Percentiles rank a stretch among this genome's conserved stretches.
Evolutionary conservation across 192 early-diverging fungal genomes (phyloP).

Genomic region (Umbelopsis sp.): DNA sequence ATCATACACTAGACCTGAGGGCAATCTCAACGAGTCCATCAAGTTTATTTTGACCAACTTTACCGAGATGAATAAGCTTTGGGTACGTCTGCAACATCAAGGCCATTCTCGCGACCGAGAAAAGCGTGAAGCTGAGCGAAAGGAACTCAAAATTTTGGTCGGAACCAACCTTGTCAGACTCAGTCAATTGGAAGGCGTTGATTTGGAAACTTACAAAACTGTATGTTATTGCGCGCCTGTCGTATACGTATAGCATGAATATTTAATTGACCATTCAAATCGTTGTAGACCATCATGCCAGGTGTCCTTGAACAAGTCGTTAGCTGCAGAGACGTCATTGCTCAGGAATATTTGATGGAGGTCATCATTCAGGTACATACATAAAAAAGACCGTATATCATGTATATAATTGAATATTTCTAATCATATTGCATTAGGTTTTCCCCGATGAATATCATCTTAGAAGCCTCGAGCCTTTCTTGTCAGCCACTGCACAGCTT

Average conservation of each 20-base stretch:
- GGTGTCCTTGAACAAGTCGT: conserved; percentile 95
- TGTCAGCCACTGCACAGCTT: conserved; percentile 89
- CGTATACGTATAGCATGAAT: neutral
- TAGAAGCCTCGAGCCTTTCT: conserved; percentile 83
- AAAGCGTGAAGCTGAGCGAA: conserved; percentile 93
- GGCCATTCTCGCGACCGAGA: conserved; percentile 93
- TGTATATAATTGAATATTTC: neutral
- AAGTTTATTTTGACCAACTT: conserved; percentile 97
- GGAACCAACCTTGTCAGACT: conserved; percentile 95
- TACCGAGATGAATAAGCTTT: conserved; percentile 99
- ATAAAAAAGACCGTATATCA: neutral
- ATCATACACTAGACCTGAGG: conserved; percentile 62
- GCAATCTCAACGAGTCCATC: conserved; percentile 90
- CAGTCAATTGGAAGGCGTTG: conserved; percentile 88
- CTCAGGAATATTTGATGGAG: conserved; percentile 99
- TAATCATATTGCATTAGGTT: conserved; percentile 48
- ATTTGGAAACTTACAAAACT: conserved; percentile 79
- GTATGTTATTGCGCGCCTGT: conserved; percentile 36
- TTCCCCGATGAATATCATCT: conserved; percentile 98
- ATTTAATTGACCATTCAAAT: neutral
- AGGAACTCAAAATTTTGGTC: conserved; percentile 94
- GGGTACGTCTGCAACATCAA: conserved; percentile 98
- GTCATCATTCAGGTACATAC: conserved; percentile 90
- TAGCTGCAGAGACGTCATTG: conserved; percentile 95
- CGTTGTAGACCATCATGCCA: conserved; percentile 77